These are phyloP conservation scores for Coniochaeta sp. DNA, from an alignment of 2,329 filamentous ascomycete genomes.

Conservation along the genomic window DNA sequence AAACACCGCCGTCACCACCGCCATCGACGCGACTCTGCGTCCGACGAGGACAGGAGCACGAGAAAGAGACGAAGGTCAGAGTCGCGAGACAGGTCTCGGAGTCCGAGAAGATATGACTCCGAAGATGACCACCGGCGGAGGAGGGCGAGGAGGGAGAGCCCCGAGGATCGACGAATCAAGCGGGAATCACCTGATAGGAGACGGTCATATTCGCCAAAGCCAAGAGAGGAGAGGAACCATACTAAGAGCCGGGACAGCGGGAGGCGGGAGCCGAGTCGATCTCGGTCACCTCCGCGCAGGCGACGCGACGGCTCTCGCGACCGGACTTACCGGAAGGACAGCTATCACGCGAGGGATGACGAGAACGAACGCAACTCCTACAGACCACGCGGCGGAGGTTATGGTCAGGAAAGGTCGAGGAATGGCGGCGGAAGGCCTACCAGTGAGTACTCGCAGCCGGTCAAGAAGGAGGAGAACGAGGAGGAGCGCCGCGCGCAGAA, in stretches of 20 bases:
- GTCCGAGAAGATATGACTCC: constrained; percentile 26
- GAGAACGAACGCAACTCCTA: not conserved
- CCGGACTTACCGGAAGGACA: constrained; percentile 6
- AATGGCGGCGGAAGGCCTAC: constrained; percentile 10
- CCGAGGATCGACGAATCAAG: constrained; percentile 8
- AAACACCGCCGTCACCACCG: constrained; percentile 32
- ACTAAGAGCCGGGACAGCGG: constrained; percentile 7
- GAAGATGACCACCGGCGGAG: constrained; percentile 15
- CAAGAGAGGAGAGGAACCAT: constrained; percentile 7
- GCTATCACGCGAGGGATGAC: constrained; percentile 11
- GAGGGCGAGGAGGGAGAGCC: not conserved
- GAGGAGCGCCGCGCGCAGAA: constrained; percentile 58
- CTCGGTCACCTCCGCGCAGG: constrained; percentile 2
- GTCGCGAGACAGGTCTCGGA: constrained; percentile 30
- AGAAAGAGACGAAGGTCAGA: constrained; percentile 36
- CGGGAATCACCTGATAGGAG: constrained; percentile 10
- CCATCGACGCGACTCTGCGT: constrained; percentile 34
- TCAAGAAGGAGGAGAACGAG: constrained; percentile 14
- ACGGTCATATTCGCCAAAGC: not conserved
- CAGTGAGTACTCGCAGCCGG: constrained; percentile 9
- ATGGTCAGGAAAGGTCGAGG: not conserved
- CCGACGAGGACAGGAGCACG: constrained; percentile 28
- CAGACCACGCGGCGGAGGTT: not conserved
- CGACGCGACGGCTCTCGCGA: constrained; percentile 8
- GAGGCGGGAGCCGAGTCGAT: constrained; percentile 4